Evolutionary conservation across 805 yeast species (phyloP), one percentile per base, ranked within the genome.

Genomic region (Saccharomycopsis sp.): DNA sequence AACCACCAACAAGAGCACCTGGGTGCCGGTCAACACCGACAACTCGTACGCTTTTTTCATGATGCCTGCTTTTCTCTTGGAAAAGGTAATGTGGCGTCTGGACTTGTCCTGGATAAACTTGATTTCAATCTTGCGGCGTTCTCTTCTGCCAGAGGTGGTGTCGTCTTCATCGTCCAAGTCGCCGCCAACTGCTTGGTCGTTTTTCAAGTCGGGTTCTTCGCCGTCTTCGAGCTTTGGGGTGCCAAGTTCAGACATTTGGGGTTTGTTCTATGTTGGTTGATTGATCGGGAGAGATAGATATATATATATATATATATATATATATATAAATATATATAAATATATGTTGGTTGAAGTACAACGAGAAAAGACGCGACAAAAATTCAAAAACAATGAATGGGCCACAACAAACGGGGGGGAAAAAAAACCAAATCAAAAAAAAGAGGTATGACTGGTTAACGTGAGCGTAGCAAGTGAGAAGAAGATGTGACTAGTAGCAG

Each of bases 1-100:
- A 22, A 92, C 98, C 42, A 92, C 98, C 53, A 92, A 74, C 46
- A 92, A 68, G 50, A 92, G 71, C 21, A 92, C 97, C 63, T 92
- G 98, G 23, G 98, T 92, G 43, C 98, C 98, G 10, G 98, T 92
- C 53, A 92, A 72, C 39, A 92, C 97, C 16, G 95, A 82, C 50
- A 92, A 71, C 61, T 92, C 98, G 64, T 89, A 92, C n/a, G 98
- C 98, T 67, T 92, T 92, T 67, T 92, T 92, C 98, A 92, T 92
- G 56, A 92, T 89, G 53, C 98, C 98, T 34, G 96, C 97, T 65
- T 89, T 89, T 65, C 98, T 82, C 67, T 92, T 92, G 40, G 96
- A 86, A 57, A 92, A 92, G 22, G 98, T 92, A 54, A 92, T 94
- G 64, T 92, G 98, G 57, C 98, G 84, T 61, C 98, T 78, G 16